Conservation (phyloP, 768 basidiomycete species). For the Lactifluus volemus region DNA sequence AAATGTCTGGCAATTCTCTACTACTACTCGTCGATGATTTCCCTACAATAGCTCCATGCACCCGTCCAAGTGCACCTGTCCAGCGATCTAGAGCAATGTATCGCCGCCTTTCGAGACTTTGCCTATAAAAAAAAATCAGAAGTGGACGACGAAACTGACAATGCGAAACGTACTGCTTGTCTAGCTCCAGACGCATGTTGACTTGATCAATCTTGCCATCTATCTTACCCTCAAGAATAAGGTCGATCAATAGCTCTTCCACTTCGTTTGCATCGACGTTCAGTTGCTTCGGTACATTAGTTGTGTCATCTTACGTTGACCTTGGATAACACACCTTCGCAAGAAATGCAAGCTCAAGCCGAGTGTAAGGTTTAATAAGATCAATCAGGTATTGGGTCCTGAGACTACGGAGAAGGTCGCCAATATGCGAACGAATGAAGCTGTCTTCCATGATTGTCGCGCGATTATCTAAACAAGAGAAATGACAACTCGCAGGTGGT, state of each 20-base stretch:
- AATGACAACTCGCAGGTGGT: background rate
- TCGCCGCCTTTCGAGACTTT: constrained; percentile 80
- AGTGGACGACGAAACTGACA: background rate
- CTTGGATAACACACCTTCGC: constrained; percentile 53
- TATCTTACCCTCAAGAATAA: constrained; percentile 95
- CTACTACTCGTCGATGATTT: constrained; percentile 44
- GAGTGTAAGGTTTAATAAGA: constrained; percentile 94
- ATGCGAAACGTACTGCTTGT: constrained; percentile 55
- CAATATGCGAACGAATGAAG: constrained; percentile 94
- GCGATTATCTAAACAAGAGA: constrained; percentile 58
- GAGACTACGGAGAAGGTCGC: constrained; percentile 88
- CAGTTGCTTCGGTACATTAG: constrained; percentile 62
- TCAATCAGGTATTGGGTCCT: constrained; percentile 97
- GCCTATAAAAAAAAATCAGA: constrained; percentile 35
- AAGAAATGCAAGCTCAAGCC: constrained; percentile 87
- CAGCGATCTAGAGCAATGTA: constrained; percentile 75
- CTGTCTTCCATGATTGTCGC: constrained; percentile 93
- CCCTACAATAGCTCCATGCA: constrained; percentile 66
- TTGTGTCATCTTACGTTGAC: background rate
- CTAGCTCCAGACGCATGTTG: constrained; percentile 84
- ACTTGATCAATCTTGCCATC: constrained; percentile 97
- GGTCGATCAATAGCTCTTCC: constrained; percentile 85
- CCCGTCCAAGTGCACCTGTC: constrained; percentile 70
- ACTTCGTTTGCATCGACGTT: constrained; percentile 90
- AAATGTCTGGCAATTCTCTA: constrained; percentile 8